Base-by-base conservation (phyloP, 331 rosid genomes). In the Erythrophleum ivorense region DNA sequence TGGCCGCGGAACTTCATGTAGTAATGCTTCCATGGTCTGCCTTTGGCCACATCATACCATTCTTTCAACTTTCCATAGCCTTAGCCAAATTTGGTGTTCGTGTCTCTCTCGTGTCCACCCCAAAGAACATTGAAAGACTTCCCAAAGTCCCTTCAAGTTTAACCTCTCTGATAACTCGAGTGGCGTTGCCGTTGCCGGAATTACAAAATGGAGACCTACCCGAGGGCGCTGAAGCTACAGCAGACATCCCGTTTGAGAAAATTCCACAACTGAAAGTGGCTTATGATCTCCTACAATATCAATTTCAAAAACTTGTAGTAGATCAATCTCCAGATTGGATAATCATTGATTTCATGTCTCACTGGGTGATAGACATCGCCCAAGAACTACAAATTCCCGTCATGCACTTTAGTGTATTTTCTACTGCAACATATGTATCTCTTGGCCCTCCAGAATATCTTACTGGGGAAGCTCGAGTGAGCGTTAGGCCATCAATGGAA, bases 21-120 rank as follows among this genome's bases (percentile, higher is more conserved):
- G 76, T 80, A 50, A 80, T 80, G 84, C 67, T 90, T n/a, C 91
- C 93, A 75, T 86, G 85, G 86, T 82, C 75, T 18, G 93, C 88
- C 59, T 89, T 89, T 46, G 92, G 88, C 34, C 92, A 89, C 72
- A 18, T 82, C 4, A 77, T 77, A 0, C 89, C 91, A 2, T 85
- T 75, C 53, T 87, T 70, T 41, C 70, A 86, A 54, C 87, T 90
- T 43, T 80, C 86, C 66, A 66, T 82, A 50, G 85, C 90, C 74
- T 73, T 87, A 33, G 88, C 93, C 76, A 86, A 77, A 78, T 41
- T 84, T 6, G 84, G 82, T 38, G 83, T 85, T 72, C 85, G 50
- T 69, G 88, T 87, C 9, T 81, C 83, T 41, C 82, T 63, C 72
- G 71, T 87, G 13, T 79, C 92, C n/a, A 87, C 92, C 15, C 91